Evolutionary conservation across 345 rosid species (phyloP).

Genomic region (Aethionema arabicum): DNA sequence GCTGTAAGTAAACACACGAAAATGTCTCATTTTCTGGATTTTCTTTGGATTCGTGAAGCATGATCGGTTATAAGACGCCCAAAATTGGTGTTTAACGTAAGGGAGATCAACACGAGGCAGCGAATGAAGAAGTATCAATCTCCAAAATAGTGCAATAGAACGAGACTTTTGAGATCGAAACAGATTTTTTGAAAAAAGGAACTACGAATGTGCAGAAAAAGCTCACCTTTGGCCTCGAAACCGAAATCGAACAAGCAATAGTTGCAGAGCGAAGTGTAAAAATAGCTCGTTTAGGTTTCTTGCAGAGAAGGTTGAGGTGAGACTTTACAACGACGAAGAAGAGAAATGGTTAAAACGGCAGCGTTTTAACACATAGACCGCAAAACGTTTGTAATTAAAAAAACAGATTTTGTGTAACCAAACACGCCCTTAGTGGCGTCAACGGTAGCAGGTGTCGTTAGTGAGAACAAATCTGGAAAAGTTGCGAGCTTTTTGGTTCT

Average conservation of each 20-base stretch:
- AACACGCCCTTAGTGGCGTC: background rate
- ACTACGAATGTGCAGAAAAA: background rate
- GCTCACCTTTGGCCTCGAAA: slow-evolving; percentile 18
- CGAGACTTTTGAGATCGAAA: background rate
- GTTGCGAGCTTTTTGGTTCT: slow-evolving; percentile 14
- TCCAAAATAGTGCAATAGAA: background rate
- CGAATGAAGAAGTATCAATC: slow-evolving; percentile 1
- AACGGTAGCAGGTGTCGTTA: slow-evolving; percentile 4
- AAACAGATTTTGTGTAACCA: slow-evolving; percentile 13
- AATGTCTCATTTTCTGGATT: background rate
- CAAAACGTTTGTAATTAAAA: background rate
- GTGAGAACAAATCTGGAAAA: slow-evolving; percentile 13
- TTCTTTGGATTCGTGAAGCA: background rate
- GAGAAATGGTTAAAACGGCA: background rate
- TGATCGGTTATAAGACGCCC: background rate
- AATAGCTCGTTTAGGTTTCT: slow-evolving; percentile 26
- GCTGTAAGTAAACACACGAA: slow-evolving; percentile 2
- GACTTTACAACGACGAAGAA: slow-evolving; percentile 12
- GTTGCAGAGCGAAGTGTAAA: background rate
- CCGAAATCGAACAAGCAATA: slow-evolving; percentile 28
- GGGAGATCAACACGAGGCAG: slow-evolving; percentile 1
- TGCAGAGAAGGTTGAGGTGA: slow-evolving; percentile 31
- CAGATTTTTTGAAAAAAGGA: background rate
- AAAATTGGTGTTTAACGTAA: background rate
- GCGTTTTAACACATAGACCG: background rate